Base-by-base conservation (phyloP, 805 yeast genomes). In the Isabelozyma gotoi region DNA sequence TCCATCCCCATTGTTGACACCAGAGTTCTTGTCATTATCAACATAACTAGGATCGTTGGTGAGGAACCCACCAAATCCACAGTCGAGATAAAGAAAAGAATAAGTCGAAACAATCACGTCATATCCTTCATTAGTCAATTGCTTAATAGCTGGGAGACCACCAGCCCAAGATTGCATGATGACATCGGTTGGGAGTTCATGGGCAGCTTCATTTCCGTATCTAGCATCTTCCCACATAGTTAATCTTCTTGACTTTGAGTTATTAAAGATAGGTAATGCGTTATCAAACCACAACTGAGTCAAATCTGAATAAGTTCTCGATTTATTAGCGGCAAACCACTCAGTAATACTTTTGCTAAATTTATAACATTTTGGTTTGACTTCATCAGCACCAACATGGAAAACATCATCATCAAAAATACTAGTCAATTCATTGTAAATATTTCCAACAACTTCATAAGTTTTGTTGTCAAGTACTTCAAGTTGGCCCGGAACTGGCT, bases 331-430 rank as follows among this genome's bases (percentile, higher is more conserved):
- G 12, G 49, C 52, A 35, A 60, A 52, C 66, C 69, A 68, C 4
- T 57, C 53, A 42, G 46, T 50, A 8, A 61, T 52, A 14, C 40
- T 20, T 5, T 41, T 27, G 1, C 72, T 63, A 40, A 44, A 53
- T 42, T 64, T 62, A 54, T 65, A 69, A 51, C 76, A 71, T 5
- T 45, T 45, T 10, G 56, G 48, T 31, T 53, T 59, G 39, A 70
- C 50, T 51, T 71, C 76, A 46, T 71, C 75, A 29, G 54, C 59
- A 5, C 76, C 76, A 33, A 69, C 72, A 46, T 71, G 76, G 60
- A 68, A 68, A n/a, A 65, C 51, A 34, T 61, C 47, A 45, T 71
- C 75, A 5, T 49, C 36, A 48, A 70, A 71, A n/a, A 67, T 41
- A 2, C 38, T 45, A 14, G 58, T 50, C 11, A 71, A 36, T 39